Evolutionary conservation across 192 early-diverging fungal species (phyloP), one percentile per base, ranked within the genome.

Genomic region (Gamsiella multidivaricata): DNA sequence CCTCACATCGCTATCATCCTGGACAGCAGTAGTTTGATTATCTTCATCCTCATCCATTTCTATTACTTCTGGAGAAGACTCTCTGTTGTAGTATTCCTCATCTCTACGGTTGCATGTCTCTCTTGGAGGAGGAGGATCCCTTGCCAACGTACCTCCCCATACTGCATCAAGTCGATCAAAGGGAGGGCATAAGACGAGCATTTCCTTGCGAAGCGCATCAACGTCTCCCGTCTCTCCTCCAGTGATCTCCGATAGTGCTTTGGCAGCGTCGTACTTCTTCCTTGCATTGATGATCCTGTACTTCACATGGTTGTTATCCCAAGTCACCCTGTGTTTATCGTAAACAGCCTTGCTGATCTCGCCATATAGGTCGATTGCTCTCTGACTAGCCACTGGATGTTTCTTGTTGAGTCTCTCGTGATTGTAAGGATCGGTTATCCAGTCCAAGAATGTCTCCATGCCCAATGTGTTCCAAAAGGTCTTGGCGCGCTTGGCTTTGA

Each of bases 251-350:
- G 11, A 7, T 7, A 50, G 47, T 6, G 15, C 22, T 22, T 12
- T 50, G 47, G 53, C 53, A 7, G 14, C 26, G 20, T 33, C 28
- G n/a, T 54, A 54, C 29, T 54, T 54, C 53, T n/a, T n/a, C n/a
- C n/a, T n/a, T n/a, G n/a, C n/a, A n/a, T n/a, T n/a, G n/a, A n/a
- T n/a, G n/a, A n/a, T 28, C 8, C 53, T 33, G 14, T 28, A 20
- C 53, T 32, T 54, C 5, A 54, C 53, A 32, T n/a, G 7, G 11
- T 28, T 20, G 6, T 28, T 5, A 11, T 15, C 29, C 53, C 53
- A 54, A 15, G 14, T 10, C 14, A 22, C 22, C 10, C 32, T 22
- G 31, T 7, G 6, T n/a, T 12, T 32, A 8, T 28, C 32, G 20
- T 54, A 29, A 8, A 54, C 53, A 14, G 7, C 8, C 5, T 28